phyloP scores from a whole-genome alignment of 495 filamentous ascomycete species.

The Terfezia boudieri region DNA sequence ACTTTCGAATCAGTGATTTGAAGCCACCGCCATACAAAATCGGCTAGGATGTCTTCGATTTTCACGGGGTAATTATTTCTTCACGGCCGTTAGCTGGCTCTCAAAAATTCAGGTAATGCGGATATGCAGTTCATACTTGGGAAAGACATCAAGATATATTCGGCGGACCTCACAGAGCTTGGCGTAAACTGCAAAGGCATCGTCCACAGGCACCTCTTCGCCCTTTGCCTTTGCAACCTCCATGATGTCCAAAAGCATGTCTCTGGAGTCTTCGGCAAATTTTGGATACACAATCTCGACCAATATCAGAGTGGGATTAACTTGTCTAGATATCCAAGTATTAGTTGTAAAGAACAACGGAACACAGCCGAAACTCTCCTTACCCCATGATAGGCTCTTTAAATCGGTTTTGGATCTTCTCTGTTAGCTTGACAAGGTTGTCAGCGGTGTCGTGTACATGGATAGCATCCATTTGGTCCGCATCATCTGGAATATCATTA shows the following conservation, averaged over 20 bases:
- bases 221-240: slow-evolving; percentile 36
- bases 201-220: slow-evolving; percentile 62
- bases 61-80: slow-evolving; percentile 44
- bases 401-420: slow-evolving; percentile 74
- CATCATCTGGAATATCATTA: slow-evolving; percentile 46
- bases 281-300: slow-evolving; percentile 67
- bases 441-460: slow-evolving; percentile 77
- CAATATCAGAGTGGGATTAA: slow-evolving; percentile 59
- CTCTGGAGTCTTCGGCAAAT: slow-evolving; percentile 68
- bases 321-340: slow-evolving; percentile 17
- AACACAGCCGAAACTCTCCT: slow-evolving; percentile 4
- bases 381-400: slow-evolving; percentile 47
- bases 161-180: slow-evolving; percentile 62
- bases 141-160: slow-evolving; percentile 51
- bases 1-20: slow-evolving; percentile 55
- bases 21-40: slow-evolving; percentile 94
- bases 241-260: slow-evolving; percentile 60
- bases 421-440: slow-evolving; percentile 53
- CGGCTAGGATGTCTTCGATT: slow-evolving; percentile 62
- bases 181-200: slow-evolving; percentile 84
- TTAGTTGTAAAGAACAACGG: neutral
- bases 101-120: neutral
- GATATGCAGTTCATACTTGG: slow-evolving; percentile 21
- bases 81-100: slow-evolving; percentile 19
- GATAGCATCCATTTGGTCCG: slow-evolving; percentile 60